Conservation (phyloP, 208 protist species). For the Trypanosoma congolense region DNA sequence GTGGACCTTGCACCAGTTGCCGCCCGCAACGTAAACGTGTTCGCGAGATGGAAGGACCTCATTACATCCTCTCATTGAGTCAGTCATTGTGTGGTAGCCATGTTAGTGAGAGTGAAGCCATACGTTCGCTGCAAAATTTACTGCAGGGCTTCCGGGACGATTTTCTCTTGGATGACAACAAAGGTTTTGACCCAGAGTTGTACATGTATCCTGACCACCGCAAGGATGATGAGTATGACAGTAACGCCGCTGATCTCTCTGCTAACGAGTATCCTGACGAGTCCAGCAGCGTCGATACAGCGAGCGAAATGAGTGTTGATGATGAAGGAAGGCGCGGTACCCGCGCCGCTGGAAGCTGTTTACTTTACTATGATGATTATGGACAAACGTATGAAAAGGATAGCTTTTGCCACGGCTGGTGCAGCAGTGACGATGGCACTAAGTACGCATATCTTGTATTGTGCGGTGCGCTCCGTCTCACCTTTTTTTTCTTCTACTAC, state of each 20-base stretch:
- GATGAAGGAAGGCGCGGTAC: background rate
- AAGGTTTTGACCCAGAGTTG: conserved; percentile 35
- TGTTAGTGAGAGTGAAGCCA: background rate
- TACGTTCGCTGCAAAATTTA: conserved; percentile 15
- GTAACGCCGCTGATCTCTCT: conserved; percentile 84
- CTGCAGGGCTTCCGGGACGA: conserved; percentile 28
- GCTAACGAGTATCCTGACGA: conserved; percentile 86
- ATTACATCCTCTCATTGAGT: conserved; percentile 15
- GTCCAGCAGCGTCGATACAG: conserved; percentile 25
- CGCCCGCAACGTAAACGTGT: conserved; percentile 12
- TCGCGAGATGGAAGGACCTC: conserved; percentile 6
- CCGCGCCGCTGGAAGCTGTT: conserved; percentile 19
- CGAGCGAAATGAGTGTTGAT: too few species aligned
- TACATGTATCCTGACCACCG: conserved; percentile 85
- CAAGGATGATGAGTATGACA: conserved; percentile 88
- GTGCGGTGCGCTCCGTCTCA: background rate
- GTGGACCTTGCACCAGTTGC: background rate
- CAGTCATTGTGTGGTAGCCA: background rate
- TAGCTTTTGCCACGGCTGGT: too few species aligned
- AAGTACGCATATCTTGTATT: conserved; percentile 1
- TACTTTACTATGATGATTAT: conserved; percentile 53
- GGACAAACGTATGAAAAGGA: too few species aligned
- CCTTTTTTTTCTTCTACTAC: conserved; percentile 1
- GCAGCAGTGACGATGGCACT: conserved; percentile 44
- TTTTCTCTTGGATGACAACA: conserved; percentile 19